These are phyloP conservation scores for Leucosporidium scottii DNA, from an alignment of 768 basidiomycete species.

Conservation along the genomic window DNA sequence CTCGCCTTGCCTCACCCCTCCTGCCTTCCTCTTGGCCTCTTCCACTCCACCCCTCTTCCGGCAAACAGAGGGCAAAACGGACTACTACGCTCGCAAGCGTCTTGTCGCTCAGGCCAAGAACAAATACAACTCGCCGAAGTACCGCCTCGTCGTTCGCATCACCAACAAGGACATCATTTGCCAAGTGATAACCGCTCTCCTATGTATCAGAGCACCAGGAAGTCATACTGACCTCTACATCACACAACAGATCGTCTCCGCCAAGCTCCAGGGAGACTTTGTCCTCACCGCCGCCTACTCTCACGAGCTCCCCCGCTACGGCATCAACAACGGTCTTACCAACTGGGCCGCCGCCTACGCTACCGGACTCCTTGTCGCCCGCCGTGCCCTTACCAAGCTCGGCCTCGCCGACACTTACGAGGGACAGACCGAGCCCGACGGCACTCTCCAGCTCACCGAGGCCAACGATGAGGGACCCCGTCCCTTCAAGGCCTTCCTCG, in stretches of 20 bases:
- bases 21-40: too few relatives aligned
- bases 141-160: conserved; percentile 97
- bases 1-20: too few relatives aligned
- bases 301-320: conserved; percentile 83
- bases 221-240: neutral
- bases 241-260: conserved; percentile 64
- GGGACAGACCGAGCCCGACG: conserved; percentile 86
- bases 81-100: conserved; percentile 98
- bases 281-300: conserved; percentile 82
- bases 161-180: conserved; percentile 94
- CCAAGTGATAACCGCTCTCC: conserved; percentile 45
- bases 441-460: conserved; percentile 75
- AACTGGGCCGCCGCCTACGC: conserved; percentile 99
- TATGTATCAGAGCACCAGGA: neutral
- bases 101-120: conserved; percentile 98
- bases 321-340: conserved; percentile 95
- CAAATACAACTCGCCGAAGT: conserved; percentile 98
- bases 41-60: neutral
- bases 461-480: conserved; percentile 84
- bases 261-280: conserved; percentile 95
- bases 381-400: conserved; percentile 88
- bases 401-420: conserved; percentile 97
- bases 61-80: conserved; percentile 89
- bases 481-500: conserved; percentile 98
- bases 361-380: conserved; percentile 88